Evolutionary conservation across 202 grass and related monocot species (phyloP).

Genomic region (Carex sylvatica): DNA sequence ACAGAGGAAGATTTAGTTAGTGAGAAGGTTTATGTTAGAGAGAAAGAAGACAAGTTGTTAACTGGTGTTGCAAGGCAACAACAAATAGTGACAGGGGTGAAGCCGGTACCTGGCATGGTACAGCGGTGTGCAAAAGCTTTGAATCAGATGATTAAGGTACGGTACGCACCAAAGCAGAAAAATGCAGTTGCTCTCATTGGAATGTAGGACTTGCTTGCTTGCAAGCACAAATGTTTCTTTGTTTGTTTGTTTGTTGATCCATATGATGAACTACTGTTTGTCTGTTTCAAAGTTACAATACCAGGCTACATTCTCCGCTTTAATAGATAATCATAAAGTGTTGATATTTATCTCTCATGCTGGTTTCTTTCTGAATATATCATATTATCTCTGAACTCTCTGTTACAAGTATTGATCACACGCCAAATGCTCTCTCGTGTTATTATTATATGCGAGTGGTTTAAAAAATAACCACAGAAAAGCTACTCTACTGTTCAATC

Average conservation of each 20-base stretch:
- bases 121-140: constrained; percentile 64
- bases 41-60: constrained; percentile 22
- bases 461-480: background rate
- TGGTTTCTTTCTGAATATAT: background rate
- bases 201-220: background rate
- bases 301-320: background rate
- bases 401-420: background rate
- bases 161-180: constrained; percentile 59
- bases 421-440: background rate
- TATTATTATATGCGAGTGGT: background rate
- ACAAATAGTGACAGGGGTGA: constrained; percentile 36
- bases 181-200: constrained; percentile 19
- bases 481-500: background rate
- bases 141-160: constrained; percentile 75
- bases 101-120: constrained; percentile 40
- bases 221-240: background rate
- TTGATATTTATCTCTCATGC: background rate
- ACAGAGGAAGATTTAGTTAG: background rate
- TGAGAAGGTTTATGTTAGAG: background rate
- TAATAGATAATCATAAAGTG: background rate
- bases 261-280: background rate
- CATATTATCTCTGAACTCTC: background rate
- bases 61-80: background rate
- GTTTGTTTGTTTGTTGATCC: background rate
- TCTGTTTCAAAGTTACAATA: background rate